These are phyloP conservation scores for Yamadazyma spencermartinsiae DNA, from an alignment of 1,139 yeast species.

Conservation along the genomic window DNA sequence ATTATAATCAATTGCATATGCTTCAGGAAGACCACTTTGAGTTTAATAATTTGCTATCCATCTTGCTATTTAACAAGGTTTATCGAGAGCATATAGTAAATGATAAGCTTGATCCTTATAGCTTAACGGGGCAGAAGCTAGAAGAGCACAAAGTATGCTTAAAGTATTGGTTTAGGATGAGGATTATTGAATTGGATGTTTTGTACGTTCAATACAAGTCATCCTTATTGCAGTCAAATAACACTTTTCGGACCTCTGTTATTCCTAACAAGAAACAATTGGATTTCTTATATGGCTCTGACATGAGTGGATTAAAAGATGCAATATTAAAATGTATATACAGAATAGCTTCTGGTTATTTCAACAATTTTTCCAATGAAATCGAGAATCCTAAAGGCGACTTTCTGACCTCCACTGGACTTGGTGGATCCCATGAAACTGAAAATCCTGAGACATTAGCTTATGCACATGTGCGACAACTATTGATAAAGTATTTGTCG, in stretches of 20 bases:
- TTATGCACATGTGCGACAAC: slow-evolving; percentile 6
- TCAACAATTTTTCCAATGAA: slow-evolving; percentile 14
- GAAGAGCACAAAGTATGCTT: slow-evolving; percentile 23
- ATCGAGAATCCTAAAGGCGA: too few species aligned
- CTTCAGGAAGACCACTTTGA: slow-evolving; percentile 32
- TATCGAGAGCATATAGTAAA: slow-evolving; percentile 22
- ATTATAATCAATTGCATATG: slow-evolving; percentile 23
- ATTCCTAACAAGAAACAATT: slow-evolving; percentile 26
- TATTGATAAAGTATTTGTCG: slow-evolving; percentile 14
- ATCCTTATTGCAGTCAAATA: slow-evolving; percentile 27
- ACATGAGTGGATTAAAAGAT: slow-evolving; percentile 14
- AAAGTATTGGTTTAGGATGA: slow-evolving; percentile 31
- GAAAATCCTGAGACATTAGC: neutral
- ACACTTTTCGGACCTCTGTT: slow-evolving; percentile 25
- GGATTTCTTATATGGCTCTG: slow-evolving; percentile 18
- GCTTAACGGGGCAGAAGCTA: neutral
- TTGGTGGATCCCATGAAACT: neutral
- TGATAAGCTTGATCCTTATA: slow-evolving; percentile 8
- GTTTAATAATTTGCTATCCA: slow-evolving; percentile 30
- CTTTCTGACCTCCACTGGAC: neutral
- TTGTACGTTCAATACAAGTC: slow-evolving; percentile 36
- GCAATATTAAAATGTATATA: slow-evolving; percentile 16
- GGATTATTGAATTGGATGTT: slow-evolving; percentile 30
- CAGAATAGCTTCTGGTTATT: slow-evolving; percentile 28
- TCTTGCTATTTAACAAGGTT: slow-evolving; percentile 27